Percentiles rank a stretch among this genome's conserved stretches.
These are phyloP conservation scores for Diatrype stigma DNA, from an alignment of 2,329 filamentous ascomycete genomes.

Conservation along the genomic window DNA sequence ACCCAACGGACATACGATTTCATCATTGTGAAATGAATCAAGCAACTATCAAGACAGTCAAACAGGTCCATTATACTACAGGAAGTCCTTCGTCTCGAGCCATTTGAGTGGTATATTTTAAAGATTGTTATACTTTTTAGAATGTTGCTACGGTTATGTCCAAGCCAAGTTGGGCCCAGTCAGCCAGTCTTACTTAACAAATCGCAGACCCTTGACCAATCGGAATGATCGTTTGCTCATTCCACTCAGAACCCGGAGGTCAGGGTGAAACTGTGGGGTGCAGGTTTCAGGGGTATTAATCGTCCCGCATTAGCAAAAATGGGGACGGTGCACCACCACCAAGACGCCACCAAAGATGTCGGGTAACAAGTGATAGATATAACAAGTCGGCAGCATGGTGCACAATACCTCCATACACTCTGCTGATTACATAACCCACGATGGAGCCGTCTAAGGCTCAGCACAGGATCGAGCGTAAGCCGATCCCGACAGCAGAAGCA, in stretches of 20 bases:
- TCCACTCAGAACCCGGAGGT: neutral
- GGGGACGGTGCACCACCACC: neutral
- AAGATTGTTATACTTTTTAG: neutral
- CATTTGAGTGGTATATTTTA: neutral
- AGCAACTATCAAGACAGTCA: too few species aligned
- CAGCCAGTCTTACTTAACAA: too few species aligned
- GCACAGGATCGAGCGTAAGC: slow-evolving; percentile 14
- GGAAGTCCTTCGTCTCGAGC: too few species aligned
- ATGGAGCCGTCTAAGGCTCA: neutral
- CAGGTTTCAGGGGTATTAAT: neutral
- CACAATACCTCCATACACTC: too few species aligned
- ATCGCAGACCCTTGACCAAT: neutral
- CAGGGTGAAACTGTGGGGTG: neutral
- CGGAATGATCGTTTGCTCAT: neutral
- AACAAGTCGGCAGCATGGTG: too few species aligned
- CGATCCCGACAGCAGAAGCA: slow-evolving; percentile 8
- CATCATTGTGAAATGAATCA: too few species aligned
- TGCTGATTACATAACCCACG: too few species aligned
- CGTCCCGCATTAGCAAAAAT: neutral
- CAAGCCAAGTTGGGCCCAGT: too few species aligned
- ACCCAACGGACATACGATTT: too few species aligned
- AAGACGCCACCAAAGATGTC: too few species aligned
- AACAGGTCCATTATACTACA: neutral
- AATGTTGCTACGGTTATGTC: too few species aligned
- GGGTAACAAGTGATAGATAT: too few species aligned